A percentile compares a stretch with the other conserved stretches of the same genome.
These are phyloP conservation scores for Haplosporangium sp. DNA, from an alignment of 371 early-diverging fungal species.

Conservation along the genomic window DNA sequence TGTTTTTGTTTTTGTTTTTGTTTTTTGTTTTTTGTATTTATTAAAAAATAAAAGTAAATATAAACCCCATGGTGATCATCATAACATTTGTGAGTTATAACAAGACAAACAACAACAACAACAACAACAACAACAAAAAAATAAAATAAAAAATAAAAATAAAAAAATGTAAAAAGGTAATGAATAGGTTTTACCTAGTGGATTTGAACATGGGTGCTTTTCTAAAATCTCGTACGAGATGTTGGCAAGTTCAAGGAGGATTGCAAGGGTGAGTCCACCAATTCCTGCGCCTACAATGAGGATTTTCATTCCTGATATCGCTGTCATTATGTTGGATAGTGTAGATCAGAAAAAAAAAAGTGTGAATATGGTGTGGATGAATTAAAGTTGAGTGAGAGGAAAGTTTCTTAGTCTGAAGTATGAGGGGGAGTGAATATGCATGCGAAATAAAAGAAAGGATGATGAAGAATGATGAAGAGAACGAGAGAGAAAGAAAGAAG, in stretches of 20 bases:
- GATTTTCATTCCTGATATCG: constrained; percentile 12
- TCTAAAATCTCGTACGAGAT: constrained; percentile 29
- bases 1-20: too few relatives aligned
- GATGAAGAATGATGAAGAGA: background rate
- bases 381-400: background rate
- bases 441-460: background rate
- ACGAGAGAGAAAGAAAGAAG: background rate
- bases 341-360: background rate
- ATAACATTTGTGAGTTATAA: too few relatives aligned
- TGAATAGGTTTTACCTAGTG: constrained; percentile 13
- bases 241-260: constrained; percentile 31
- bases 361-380: background rate
- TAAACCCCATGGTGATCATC: too few relatives aligned
- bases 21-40: too few relatives aligned
- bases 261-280: constrained; percentile 24
- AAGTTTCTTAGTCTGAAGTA: background rate
- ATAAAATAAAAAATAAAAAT: too few relatives aligned
- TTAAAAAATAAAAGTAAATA: background rate
- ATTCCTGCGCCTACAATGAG: constrained; percentile 36
- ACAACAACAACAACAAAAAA: too few relatives aligned
- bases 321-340: background rate
- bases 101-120: too few relatives aligned
- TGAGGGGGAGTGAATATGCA: background rate
- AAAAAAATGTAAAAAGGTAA: background rate
- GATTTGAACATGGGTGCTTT: constrained; percentile 19